A percentile compares a stretch with the other conserved stretches of the same genome.
These are phyloP conservation scores for Penicillium subrubescens DNA, from an alignment of 495 filamentous ascomycete species.

Conservation along the genomic window DNA sequence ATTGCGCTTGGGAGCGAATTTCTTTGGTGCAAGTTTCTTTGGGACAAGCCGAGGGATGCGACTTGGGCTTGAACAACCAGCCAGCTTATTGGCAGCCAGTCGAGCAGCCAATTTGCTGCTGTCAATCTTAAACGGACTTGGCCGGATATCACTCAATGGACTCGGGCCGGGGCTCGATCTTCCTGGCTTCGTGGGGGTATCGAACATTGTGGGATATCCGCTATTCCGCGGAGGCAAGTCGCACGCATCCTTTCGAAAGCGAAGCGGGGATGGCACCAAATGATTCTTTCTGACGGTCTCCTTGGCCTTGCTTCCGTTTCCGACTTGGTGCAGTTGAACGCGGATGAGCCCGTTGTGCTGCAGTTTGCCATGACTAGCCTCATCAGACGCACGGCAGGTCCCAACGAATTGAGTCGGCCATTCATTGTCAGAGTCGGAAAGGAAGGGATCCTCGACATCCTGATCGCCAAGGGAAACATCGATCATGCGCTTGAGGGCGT, in stretches of 20 bases:
- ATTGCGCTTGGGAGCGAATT: neutral
- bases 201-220: neutral
- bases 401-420: neutral
- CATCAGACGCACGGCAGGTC: neutral
- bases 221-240: neutral
- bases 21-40: neutral
- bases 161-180: neutral
- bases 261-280: conserved; percentile 33
- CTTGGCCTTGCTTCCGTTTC: neutral
- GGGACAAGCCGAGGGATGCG: neutral
- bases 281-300: neutral
- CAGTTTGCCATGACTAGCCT: neutral
- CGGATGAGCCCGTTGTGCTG: conserved; percentile 4
- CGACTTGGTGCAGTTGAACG: neutral
- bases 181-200: conserved; percentile 1
- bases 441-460: conserved; percentile 31
- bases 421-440: conserved; percentile 18
- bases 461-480: conserved; percentile 20
- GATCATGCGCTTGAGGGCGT: conserved; percentile 30
- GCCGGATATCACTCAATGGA: neutral
- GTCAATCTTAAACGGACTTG: conserved; percentile 5
- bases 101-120: neutral
- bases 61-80: neutral
- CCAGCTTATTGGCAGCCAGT: neutral
- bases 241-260: conserved; percentile 23